phyloP scores from a whole-genome alignment of 2,329 filamentous ascomycete genomes.

The Juglanconis juglandina region DNA sequence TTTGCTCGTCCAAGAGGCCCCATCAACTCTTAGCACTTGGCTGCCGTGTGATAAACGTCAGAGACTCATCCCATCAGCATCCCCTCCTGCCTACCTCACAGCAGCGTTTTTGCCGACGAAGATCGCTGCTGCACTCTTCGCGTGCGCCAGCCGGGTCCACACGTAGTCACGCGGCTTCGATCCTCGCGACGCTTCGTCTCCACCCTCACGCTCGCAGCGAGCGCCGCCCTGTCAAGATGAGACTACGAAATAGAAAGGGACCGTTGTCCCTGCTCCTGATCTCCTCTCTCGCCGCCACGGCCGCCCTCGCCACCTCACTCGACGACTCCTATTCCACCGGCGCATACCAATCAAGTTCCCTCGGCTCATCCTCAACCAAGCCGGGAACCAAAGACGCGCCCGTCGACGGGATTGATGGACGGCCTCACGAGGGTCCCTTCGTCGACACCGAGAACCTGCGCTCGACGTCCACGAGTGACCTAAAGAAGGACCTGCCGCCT shows the following conservation, averaged over 20 bases:
- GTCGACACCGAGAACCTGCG: constrained; percentile 53
- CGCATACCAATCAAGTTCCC: not conserved
- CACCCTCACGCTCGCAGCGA: not conserved
- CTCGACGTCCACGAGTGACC: constrained; percentile 30
- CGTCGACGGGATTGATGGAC: constrained; percentile 88
- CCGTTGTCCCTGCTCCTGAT: constrained; percentile 60
- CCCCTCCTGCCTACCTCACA: not conserved
- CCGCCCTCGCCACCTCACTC: constrained; percentile 30
- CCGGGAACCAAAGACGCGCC: constrained; percentile 71
- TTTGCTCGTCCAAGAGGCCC: not conserved
- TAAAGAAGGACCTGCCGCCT: constrained; percentile 37
- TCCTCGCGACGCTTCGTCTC: not conserved
- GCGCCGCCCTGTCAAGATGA: constrained; percentile 45
- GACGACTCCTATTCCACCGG: constrained; percentile 21
- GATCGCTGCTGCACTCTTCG: too few relatives aligned
- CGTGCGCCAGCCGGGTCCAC: not conserved
- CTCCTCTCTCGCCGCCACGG: constrained; percentile 48
- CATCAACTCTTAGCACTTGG: not conserved
- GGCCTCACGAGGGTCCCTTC: constrained; percentile 83
- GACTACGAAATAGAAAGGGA: constrained; percentile 50
- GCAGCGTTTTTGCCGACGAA: not conserved
- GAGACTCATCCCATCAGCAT: not conserved
- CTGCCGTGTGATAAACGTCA: not conserved
- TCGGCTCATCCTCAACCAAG: constrained; percentile 28
- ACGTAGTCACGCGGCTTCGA: not conserved